phyloP scores from a whole-genome alignment of 1,284 basidiomycete species.

The Fomitiporia mediterranea region DNA sequence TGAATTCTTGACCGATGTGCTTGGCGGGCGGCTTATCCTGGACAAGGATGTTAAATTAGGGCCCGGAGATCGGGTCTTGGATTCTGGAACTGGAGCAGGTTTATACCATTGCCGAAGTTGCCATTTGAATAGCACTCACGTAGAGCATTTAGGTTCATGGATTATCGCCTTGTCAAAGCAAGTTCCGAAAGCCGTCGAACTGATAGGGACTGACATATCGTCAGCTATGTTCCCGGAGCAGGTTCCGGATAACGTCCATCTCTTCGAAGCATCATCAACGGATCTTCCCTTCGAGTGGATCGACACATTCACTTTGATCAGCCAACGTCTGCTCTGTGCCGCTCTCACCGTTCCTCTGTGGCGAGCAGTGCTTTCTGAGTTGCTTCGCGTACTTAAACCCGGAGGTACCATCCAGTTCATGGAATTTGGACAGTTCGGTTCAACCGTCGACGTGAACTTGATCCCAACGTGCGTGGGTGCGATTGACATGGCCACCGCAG shows the following conservation, averaged over 20 bases:
- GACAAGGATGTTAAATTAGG: constrained; percentile 1
- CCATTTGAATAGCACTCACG: background rate
- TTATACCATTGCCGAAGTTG: too few species aligned
- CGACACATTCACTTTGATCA: constrained; percentile 28
- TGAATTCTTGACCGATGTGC: constrained; percentile 1
- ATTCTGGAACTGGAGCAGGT: constrained; percentile 18
- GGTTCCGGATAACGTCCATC: constrained; percentile 11
- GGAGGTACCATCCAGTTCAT: constrained; percentile 30
- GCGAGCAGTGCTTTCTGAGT: constrained; percentile 25
- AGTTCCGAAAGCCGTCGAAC: background rate
- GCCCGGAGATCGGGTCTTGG: constrained; percentile 4
- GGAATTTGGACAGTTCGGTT: constrained; percentile 20
- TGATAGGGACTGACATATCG: constrained; percentile 13
- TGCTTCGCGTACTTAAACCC: constrained; percentile 29
- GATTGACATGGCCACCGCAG: background rate
- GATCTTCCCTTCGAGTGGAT: constrained; percentile 22
- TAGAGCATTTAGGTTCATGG: constrained; percentile 16
- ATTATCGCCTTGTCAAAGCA: constrained; percentile 13
- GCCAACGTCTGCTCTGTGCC: constrained; percentile 31
- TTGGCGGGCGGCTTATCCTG: constrained; percentile 10
- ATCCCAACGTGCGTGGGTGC: background rate
- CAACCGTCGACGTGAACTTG: background rate
- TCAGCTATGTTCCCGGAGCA: constrained; percentile 8
- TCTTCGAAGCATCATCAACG: constrained; percentile 3
- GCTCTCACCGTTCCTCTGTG: constrained; percentile 29